Evolutionary conservation across 805 yeast genomes (phyloP).

Genomic region (Kodamaea fukazawae): DNA sequence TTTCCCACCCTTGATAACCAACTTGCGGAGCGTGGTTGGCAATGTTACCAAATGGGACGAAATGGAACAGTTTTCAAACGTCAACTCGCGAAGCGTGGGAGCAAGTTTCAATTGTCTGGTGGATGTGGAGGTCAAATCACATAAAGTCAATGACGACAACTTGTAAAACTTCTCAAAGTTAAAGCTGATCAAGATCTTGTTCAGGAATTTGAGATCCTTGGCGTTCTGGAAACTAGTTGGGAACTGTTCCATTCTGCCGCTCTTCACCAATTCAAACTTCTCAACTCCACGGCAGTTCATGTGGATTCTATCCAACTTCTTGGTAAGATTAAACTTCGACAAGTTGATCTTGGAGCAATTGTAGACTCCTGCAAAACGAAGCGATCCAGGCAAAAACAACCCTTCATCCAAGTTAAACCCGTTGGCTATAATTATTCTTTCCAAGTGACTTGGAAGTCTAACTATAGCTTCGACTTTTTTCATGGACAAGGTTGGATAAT

Average conservation of each 20-base stretch:
- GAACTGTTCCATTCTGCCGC: conserved; percentile 9
- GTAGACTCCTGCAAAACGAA: conserved; percentile 9
- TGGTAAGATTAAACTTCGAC: conserved; percentile 12
- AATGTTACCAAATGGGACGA: conserved; percentile 11
- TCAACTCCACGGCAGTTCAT: conserved; percentile 3
- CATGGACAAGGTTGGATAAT: background rate
- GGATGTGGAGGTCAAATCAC: conserved; percentile 7
- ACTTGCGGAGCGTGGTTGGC: conserved; percentile 8
- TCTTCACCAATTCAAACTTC: conserved; percentile 6
- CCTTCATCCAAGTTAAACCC: conserved; percentile 12
- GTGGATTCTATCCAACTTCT: conserved; percentile 10
- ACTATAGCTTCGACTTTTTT: background rate
- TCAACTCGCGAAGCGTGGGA: conserved; percentile 3
- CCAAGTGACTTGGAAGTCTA: conserved; percentile 7
- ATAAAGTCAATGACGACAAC: conserved; percentile 8
- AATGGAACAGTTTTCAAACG: conserved; percentile 10
- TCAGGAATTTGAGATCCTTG: conserved; percentile 9
- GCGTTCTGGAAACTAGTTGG: conserved; percentile 6
- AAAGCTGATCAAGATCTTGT: conserved; percentile 6
- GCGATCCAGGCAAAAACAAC: conserved; percentile 6
- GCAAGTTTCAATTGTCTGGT: conserved; percentile 10
- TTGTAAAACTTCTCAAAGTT: conserved; percentile 10
- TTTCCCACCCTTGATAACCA: conserved; percentile 10
- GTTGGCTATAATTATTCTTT: conserved; percentile 8
- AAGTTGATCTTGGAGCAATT: conserved; percentile 9